Percentiles rank a stretch among this genome's conserved stretches.
Evolutionary conservation across 2,329 filamentous ascomycete genomes (phyloP).

Genomic region (Thielaviopsis ethacetica): DNA sequence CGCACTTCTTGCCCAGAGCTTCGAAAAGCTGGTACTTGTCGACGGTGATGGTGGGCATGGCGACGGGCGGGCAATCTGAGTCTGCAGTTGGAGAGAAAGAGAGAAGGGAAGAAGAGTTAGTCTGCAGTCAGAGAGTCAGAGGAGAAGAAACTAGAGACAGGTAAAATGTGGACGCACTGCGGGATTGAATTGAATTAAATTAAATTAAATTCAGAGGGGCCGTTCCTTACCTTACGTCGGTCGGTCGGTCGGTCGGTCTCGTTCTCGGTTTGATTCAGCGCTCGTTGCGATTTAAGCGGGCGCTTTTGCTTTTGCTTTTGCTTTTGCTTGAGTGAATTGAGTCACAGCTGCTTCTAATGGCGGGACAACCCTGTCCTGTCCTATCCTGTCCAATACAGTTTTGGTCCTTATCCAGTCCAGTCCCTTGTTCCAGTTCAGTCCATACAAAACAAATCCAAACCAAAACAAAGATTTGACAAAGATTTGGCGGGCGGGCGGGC

Average conservation of each 20-base stretch:
- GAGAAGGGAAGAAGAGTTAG: neutral
- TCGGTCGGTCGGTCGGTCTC: too few relatives aligned
- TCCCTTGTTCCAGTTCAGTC: too few relatives aligned
- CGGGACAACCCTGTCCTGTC: too few relatives aligned
- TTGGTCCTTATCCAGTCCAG: too few relatives aligned
- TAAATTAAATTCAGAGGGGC: too few relatives aligned
- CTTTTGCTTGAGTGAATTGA: slow-evolving; percentile 2
- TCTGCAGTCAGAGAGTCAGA: too few relatives aligned
- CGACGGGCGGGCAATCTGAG: slow-evolving; percentile 14
- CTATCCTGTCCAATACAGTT: too few relatives aligned
- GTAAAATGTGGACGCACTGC: neutral
- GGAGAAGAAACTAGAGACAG: too few relatives aligned
- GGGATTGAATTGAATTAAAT: neutral
- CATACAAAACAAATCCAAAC: neutral
- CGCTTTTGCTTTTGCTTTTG: neutral
- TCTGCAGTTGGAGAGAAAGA: neutral
- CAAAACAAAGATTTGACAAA: neutral
- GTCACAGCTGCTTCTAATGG: slow-evolving; percentile 3
- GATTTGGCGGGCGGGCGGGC: neutral
- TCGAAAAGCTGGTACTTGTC: slow-evolving; percentile 94
- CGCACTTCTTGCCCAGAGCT: slow-evolving; percentile 71
- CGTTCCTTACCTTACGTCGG: neutral
- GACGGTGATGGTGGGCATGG: slow-evolving; percentile 90
- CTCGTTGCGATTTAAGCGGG: neutral
- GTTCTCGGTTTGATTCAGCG: too few relatives aligned